Evolutionary conservation across 768 basidiomycete genomes (phyloP), one percentile per base, ranked within the genome.

Genomic region (Suillus decipiens): DNA sequence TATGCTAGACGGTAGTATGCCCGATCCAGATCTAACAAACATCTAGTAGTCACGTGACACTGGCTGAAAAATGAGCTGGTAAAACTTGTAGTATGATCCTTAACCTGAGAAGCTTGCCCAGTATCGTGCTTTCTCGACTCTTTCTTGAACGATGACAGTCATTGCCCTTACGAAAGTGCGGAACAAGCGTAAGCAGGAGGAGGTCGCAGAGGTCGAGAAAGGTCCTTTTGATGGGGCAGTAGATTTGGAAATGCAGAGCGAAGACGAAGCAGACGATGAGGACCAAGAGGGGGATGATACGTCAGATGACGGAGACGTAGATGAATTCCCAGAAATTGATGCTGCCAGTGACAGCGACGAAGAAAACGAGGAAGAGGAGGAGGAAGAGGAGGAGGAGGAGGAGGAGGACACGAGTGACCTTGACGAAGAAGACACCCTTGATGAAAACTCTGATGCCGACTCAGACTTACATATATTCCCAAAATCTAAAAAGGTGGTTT

Each of bases 291-390:
- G 66, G 58, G 58, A 47, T 34, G 77, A 77, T 37, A 79, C 75
- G 48, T 82, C 82, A 17, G 85, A 86, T 70, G 85, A 84, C 60
- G 85, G 82, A 36, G 82, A 85, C 64, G 80, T 86, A 22, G 90
- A 93, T 67, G 86, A 85, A 54, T 94, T 94, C 69, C 92, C 92
- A 1, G 86, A 85, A 69, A 85, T 92, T 55, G 80, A 84, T 65
- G 75, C 79, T 3, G 78, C 77, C 60, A 86, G 87, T 64, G 84
- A 81, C 54, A 68, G 70, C 5, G 72, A 62, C 24, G 78, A 73
- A 28, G 71, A 66, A 24, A 77, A 76, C 53, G 82, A 79, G 15
- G 68, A 70, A 9, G 75, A 76, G 34, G 71, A 72, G 6, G 75
- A 75, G 33, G 71, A 73, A 6, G 76, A 73, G 22, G 71, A 71